Base-by-base conservation (phyloP, 495 filamentous ascomycete species). In the Lophium mytilinum region DNA sequence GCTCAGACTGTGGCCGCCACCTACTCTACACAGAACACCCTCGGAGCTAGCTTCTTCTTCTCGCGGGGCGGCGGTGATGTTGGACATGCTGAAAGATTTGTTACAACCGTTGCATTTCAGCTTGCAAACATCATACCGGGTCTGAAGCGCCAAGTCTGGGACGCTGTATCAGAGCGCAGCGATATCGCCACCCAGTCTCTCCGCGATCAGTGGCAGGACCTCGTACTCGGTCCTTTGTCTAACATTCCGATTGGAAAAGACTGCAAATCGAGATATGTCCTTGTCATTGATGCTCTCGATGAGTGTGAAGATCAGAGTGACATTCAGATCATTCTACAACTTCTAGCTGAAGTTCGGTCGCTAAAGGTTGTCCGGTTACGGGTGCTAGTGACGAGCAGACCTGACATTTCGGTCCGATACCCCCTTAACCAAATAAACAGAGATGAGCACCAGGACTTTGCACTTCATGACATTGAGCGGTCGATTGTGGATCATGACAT, bases 301-400 rank as follows among this genome's bases (percentile, higher is more conserved):
- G 69, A 70, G 40, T 70, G 69, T 52, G 68, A 67, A 9, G 47
- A 53, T 34, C 50, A 60, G 8, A 24, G 58, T 10, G 56, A 69
- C 40, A 45, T 66, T 30, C 37, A 52, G 41, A 37, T 48, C 10
- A 66, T 72, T 53, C 42, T 70, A 37, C 55, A 60, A 48, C 51
- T 71, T 18, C 43, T 71, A 15, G 43, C 66, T 17, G 15, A 67
- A 37, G 18, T 53, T 36, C 50, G 57, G 46, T 51, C 9, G 12
- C 54, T 66, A n/a, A 54, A 49, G 1, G 4, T 48, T 9, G 40
- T 67, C 19, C 52, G 33, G 36, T 55, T 69, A 0, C 61, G 66
- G 18, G 41, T 72, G 33, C 61, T 73, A 48, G 37, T 73, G 15
- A 68, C 70, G 21, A 73, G 70, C 61, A 66, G 62, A 61, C 69